Percentiles rank a stretch among this genome's conserved stretches.
phyloP scores from a whole-genome alignment of 768 basidiomycete species.

The Suillus ampliporus region DNA sequence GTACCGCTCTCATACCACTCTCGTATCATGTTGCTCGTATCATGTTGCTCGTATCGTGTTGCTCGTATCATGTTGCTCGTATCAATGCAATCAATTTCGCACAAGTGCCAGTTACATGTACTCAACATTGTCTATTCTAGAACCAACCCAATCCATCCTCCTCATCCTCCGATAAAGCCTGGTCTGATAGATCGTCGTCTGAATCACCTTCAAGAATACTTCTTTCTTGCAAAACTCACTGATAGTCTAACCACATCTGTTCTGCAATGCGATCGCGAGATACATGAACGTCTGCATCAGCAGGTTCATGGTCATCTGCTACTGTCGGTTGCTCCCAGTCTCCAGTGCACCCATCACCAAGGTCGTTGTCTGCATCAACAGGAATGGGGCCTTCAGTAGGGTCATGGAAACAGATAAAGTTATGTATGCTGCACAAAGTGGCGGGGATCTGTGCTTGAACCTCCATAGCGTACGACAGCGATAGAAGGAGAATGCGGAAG shows the following conservation, averaged over 20 bases:
- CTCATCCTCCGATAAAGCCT: too few relatives aligned
- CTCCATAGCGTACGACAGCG: constrained; percentile 21
- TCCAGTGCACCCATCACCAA: neutral
- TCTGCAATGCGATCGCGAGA: constrained; percentile 16
- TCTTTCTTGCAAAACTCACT: too few relatives aligned
- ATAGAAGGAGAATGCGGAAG: constrained; percentile 22
- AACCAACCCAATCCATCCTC: too few relatives aligned
- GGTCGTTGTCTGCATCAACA: neutral
- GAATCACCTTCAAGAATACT: too few relatives aligned
- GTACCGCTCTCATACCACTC: too few relatives aligned
- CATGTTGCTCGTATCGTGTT: too few relatives aligned
- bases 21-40: too few relatives aligned
- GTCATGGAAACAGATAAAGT: constrained; percentile 27
- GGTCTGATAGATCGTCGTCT: too few relatives aligned
- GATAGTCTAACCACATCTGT: constrained; percentile 24
- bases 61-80: too few relatives aligned
- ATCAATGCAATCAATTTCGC: too few relatives aligned
- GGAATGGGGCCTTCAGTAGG: neutral
- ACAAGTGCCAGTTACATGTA: too few relatives aligned
- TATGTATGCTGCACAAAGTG: constrained; percentile 28
- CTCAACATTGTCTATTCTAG: too few relatives aligned
- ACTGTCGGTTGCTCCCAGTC: neutral
- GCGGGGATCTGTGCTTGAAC: constrained; percentile 29
- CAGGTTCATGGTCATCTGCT: neutral
- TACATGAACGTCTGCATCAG: neutral